Evolutionary conservation across 208 protist genomes (phyloP).

Genomic region (Leishmania aethiopica): DNA sequence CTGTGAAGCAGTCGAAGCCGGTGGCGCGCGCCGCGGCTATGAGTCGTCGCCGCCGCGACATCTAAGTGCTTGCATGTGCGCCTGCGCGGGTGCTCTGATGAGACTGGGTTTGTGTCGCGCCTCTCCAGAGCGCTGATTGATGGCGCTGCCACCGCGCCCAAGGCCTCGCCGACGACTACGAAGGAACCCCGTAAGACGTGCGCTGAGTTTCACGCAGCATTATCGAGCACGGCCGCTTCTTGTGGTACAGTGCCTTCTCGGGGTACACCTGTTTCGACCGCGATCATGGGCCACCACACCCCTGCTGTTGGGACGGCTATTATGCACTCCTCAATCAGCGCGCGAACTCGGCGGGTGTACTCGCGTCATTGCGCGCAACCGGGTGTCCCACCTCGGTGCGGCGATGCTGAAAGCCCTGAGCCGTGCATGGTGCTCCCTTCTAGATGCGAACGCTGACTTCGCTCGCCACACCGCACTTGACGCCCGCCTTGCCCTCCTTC

Average conservation of each 20-base stretch:
- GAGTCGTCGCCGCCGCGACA: constrained; percentile 23
- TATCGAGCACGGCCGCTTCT: background rate
- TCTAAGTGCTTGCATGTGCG: background rate
- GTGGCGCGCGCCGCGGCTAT: constrained; percentile 4
- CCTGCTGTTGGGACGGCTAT: background rate
- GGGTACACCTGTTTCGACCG: background rate
- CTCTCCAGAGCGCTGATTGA: background rate
- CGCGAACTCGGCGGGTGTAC: background rate
- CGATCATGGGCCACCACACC: background rate
- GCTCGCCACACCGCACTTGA: background rate
- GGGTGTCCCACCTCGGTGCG: background rate
- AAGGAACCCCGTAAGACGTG: too few relatives aligned
- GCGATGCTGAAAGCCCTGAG: background rate
- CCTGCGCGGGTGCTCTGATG: background rate
- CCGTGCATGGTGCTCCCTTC: background rate
- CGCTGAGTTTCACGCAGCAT: background rate
- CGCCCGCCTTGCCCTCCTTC: background rate
- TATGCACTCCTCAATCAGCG: background rate
- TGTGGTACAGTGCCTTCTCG: background rate
- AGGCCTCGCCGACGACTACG: too few relatives aligned
- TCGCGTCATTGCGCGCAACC: background rate
- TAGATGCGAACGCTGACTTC: background rate
- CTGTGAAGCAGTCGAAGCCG: background rate
- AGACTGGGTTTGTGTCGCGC: too few relatives aligned
- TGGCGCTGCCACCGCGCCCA: background rate